phyloP scores from a whole-genome alignment of 805 yeast species.

The Wickerhamomyces pijperi region DNA sequence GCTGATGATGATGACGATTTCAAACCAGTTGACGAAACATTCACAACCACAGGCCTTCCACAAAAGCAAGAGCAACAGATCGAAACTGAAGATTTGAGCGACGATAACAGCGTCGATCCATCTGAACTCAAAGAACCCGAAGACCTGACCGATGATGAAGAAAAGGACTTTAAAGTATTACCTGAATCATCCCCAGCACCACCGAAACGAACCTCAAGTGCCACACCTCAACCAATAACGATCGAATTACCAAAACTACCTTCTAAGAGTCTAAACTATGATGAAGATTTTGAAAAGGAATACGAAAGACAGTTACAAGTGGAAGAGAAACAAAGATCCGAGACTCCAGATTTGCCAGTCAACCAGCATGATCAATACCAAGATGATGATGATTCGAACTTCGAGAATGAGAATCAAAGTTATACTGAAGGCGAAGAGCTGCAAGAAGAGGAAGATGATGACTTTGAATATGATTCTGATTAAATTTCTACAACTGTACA shows the following conservation, averaged over 20 bases:
- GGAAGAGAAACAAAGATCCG: conserved; percentile 4
- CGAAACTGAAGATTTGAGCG: too few relatives aligned
- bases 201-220: too few relatives aligned
- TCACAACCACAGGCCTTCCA: too few relatives aligned
- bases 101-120: neutral
- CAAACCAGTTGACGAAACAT: conserved; percentile 1
- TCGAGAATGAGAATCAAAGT: too few relatives aligned
- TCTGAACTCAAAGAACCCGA: conserved; percentile 1
- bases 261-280: conserved; percentile 1
- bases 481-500: too few relatives aligned
- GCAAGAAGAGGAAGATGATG: conserved; percentile 23
- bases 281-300: conserved; percentile 11
- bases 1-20: neutral
- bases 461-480: conserved; percentile 26
- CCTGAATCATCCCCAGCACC: too few relatives aligned
- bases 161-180: neutral
- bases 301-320: conserved; percentile 7
- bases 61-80: too few relatives aligned
- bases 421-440: neutral
- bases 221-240: too few relatives aligned
- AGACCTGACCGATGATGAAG: neutral
- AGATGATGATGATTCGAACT: neutral
- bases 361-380: neutral
- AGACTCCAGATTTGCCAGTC: too few relatives aligned
- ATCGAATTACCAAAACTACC: neutral